Percentiles rank a stretch among this genome's conserved stretches.
Conservation (phyloP, 2,329 filamentous ascomycete species). For the Sclerotinia glacialis region DNA sequence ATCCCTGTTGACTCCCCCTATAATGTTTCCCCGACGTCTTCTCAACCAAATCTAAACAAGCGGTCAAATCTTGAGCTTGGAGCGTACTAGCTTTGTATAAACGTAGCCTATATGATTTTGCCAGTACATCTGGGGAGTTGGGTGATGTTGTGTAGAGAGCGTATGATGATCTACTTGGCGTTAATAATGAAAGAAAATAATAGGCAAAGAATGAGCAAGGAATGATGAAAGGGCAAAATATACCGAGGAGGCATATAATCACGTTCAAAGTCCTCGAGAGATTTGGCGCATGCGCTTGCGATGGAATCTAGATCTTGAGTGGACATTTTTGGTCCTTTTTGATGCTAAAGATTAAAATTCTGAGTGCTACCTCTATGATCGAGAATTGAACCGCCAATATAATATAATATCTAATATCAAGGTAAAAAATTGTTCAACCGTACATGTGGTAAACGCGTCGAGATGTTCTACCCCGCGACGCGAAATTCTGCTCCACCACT, state of each 20-base stretch:
- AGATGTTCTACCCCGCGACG: constrained; percentile 20
- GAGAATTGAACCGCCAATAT: neutral
- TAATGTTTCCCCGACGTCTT: constrained; percentile 65
- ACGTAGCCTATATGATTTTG: constrained; percentile 44
- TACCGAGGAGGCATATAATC: constrained; percentile 47
- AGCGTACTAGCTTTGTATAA: constrained; percentile 46
- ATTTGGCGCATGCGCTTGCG: constrained; percentile 48
- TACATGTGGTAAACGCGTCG: neutral
- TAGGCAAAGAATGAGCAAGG: neutral
- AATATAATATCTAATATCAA: no score
- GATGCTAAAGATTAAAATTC: neutral
- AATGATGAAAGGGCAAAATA: neutral
- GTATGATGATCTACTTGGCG: constrained; percentile 16
- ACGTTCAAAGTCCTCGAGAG: constrained; percentile 48
- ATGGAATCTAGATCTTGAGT: constrained; percentile 37
- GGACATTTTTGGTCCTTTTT: neutral
- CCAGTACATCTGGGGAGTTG: constrained; percentile 36
- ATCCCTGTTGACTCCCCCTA: constrained; percentile 58
- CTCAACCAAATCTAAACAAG: constrained; percentile 58
- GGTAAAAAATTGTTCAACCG: neutral
- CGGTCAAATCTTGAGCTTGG: constrained; percentile 46
- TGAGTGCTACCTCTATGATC: neutral
- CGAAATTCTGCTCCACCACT: constrained; percentile 15
- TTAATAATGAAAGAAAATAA: neutral
- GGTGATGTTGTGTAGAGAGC: neutral